phyloP scores from a whole-genome alignment of 805 yeast genomes.

The Metschnikowia gelsemii region DNA sequence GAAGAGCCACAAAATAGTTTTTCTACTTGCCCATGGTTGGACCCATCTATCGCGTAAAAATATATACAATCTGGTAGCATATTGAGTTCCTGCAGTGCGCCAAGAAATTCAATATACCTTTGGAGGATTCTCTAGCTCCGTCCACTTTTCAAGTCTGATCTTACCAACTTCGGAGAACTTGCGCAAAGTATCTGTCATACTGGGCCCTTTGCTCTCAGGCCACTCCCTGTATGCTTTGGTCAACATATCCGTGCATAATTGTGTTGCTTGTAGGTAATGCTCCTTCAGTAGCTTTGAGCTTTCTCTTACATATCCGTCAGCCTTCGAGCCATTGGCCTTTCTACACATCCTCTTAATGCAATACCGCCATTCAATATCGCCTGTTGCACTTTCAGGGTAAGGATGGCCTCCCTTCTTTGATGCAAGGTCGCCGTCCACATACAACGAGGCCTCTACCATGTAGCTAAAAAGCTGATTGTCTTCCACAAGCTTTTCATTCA shows the following conservation, averaged over 20 bases:
- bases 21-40: too few species aligned
- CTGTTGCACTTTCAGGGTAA: conserved; percentile 26
- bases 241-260: conserved; percentile 13
- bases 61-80: conserved; percentile 1
- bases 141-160: conserved; percentile 28
- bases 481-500: conserved; percentile 24
- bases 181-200: conserved; percentile 19
- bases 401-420: conserved; percentile 18
- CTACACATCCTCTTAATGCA: conserved; percentile 16
- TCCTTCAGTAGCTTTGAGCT: conserved; percentile 7
- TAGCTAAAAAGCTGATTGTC: conserved; percentile 26
- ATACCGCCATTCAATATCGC: conserved; percentile 26
- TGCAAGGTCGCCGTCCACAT: conserved; percentile 18
- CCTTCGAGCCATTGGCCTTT: neutral
- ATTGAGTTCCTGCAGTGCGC: neutral
- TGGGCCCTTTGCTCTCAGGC: conserved; percentile 8
- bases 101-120: conserved; percentile 16
- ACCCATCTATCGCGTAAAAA: too few species aligned
- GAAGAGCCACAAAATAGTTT: too few species aligned
- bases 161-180: conserved; percentile 29
- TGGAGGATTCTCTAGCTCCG: conserved; percentile 23
- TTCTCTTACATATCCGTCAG: neutral
- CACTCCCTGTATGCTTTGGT: conserved; percentile 16
- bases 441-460: conserved; percentile 22
- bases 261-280: conserved; percentile 17